Conservation (phyloP, 2,329 filamentous ascomycete genomes). For the Ustulina deusta region DNA sequence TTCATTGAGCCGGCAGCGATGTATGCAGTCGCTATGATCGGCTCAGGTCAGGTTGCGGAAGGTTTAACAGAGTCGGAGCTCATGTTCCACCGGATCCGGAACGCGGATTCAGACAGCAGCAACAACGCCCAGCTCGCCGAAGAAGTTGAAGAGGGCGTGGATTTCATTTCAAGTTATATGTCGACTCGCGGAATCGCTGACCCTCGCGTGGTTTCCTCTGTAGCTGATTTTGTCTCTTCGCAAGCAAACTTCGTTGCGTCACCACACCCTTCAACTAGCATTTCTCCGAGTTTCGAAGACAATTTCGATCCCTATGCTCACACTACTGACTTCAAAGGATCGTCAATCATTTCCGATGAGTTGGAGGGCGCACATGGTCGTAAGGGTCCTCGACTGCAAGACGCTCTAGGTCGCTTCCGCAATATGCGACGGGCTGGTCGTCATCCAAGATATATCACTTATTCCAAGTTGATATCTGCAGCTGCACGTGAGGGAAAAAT, state of each 20-base stretch:
- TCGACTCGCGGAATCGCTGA: slow-evolving; percentile 65
- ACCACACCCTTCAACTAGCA: slow-evolving; percentile 66
- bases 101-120: slow-evolving; percentile 65
- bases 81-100: slow-evolving; percentile 88
- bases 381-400: slow-evolving; percentile 78
- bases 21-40: slow-evolving; percentile 89
- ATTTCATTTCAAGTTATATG: slow-evolving; percentile 74
- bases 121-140: slow-evolving; percentile 71
- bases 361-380: slow-evolving; percentile 84
- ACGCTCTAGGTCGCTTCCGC: slow-evolving; percentile 84
- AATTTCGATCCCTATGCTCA: slow-evolving; percentile 91
- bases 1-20: slow-evolving; percentile 91
- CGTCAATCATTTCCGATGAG: slow-evolving; percentile 88
- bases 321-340: slow-evolving; percentile 93
- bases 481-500: slow-evolving; percentile 87
- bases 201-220: slow-evolving; percentile 65
- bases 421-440: slow-evolving; percentile 94
- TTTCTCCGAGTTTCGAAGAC: slow-evolving; percentile 77
- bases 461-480: slow-evolving; percentile 92
- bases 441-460: slow-evolving; percentile 95
- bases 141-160: slow-evolving; percentile 87
- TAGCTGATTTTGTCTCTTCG: slow-evolving; percentile 54
- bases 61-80: slow-evolving; percentile 81
- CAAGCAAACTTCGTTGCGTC: slow-evolving; percentile 64
- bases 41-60: slow-evolving; percentile 85